Evolutionary conservation across 108 stramenopile species (phyloP), one percentile per base, ranked within the genome.

Genomic region (Nannochloropsis oceanica): DNA sequence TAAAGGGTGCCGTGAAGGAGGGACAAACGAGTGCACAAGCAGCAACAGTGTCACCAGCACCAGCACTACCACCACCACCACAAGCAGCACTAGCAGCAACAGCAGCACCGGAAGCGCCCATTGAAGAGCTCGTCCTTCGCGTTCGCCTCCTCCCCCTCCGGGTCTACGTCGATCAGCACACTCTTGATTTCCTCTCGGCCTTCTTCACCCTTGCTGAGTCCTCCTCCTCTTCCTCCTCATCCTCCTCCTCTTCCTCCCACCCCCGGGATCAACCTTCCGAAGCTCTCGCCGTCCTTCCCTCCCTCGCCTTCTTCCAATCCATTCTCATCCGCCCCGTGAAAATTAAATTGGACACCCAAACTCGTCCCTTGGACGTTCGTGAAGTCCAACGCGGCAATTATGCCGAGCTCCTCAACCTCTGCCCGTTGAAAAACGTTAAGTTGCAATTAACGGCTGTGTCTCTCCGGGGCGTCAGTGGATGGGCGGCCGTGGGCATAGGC

Each of bases 361-460:
- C 59, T 8, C 59, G 59, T 18, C 59, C 59, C n/a, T n/a, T 82
- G 22, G 22, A 82, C 59, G 22, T 73, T 0, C 59, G 59, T 18
- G 59, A 73, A n/a, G 59, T 73, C 22, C 84, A 85, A 46, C 42
- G 44, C 13, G 89, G 89, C 2, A 84, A 81, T 26, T 89, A 89
- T 42, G 11, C 86, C 86, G 87, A 89, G 82, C 87, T 89, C 9
- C 83, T 89, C n/a, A 89, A 89, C 43, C 27, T 89, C 26, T 89
- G 87, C 26, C 88, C 89, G 0, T 82, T 89, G 0, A 87, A 89
- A 26, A 87, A 87, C 25, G 87, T 89, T 20, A 84, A 87, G 25
- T 83, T 87, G 3, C 83, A 82, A 11, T 86, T 87, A 12, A 26
- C 85, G 34, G 86, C 85, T 73, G 42, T 86, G 43, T 43, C 82